Base-by-base conservation (phyloP, 179 eudicot genomes). In the Vitellaria paradoxa region DNA sequence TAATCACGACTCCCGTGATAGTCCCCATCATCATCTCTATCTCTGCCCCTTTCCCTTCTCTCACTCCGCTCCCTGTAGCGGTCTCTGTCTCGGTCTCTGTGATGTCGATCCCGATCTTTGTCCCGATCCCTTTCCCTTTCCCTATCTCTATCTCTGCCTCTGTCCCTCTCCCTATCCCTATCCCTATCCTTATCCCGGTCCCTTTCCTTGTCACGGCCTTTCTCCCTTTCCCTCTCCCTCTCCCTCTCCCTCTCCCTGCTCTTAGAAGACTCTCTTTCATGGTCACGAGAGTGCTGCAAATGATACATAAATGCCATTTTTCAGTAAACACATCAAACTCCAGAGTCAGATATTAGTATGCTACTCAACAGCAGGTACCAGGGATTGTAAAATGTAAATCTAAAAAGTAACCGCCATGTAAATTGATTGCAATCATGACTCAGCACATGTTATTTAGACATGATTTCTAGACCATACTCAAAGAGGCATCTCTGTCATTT, bases 111-210 rank as follows among this genome's bases (percentile, higher is more conserved):
- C 64, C 67, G 83, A 26, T 79, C 82, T 75, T 64, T 71, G 71
- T 79, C 86, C 13, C 87, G 87, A 77, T 87, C 90, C 55, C 84
- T 82, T 24, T 93, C 89, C 68, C 87, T 56, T 14, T 89, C 89
- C 53, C 78, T 83, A 0, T 86, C 89, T 50, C 81, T 76, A 8
- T 85, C 86, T 40, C 75, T 82, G 3, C 68, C 83, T 64, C 81
- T 83, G 1, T 77, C 87, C 49, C 78, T 80, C 1, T 82, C 85
- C 47, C 84, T 84, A 0, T 82, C 88, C 68, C 68, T 67, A 7
- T 69, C 80, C 45, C 40, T 85, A 1, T 74, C 88, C 24, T 77
- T 81, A 8, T 78, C 88, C 30, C 87, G 79, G 0, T 81, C 91
- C 49, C 79, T 76, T 3, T 73, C 78, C 45, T 75, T 76, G 26